Evolutionary conservation across 2,329 filamentous ascomycete genomes (phyloP), one percentile per base, ranked within the genome.

Genomic region (Arthroderma sp.): DNA sequence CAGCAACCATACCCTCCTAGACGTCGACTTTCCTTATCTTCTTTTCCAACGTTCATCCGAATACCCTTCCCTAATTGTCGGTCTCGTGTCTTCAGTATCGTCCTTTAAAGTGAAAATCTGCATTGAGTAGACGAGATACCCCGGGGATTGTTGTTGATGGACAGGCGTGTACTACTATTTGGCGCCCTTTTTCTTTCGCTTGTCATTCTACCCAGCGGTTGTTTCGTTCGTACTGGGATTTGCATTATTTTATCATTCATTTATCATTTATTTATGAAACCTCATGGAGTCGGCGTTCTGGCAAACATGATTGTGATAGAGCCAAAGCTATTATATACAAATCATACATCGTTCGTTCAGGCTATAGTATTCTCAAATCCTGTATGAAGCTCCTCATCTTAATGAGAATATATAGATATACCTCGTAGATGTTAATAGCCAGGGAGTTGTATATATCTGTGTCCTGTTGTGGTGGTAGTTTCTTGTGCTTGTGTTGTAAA

Each of bases 181-280:
- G 44, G 44, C 44, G 44, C 23, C 21, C 21, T 23, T 25, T 49
- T 49, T 28, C 23, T 13, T 31, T n/a, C 23, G n/a, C 28, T 49
- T 15, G 13, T n/a, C 44, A n/a, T 25, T 13, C 44, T 23, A 9
- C 13, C 17, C 28, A 49, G 17, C 13, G 6, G 13, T 5, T 49
- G 5, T 39, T 28, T 31, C 7, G 21, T 49, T 25, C 28, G n/a
- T 28, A 13, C 44, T 49, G 44, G 44, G 25, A 25, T 21, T 49
- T 2, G 44, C 7, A 6, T 21, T 28, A 13, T 28, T n/a, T 31
- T 28, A 5, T 31, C 15, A 28, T 15, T n/a, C 25, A 49, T 49
- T n/a, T 49, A 49, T 49, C n/a, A 15, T 21, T n/a, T 49, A 49
- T 49, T 49, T 49, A 49, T 31, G 44, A 49, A 15, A 28, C 44